These are phyloP conservation scores for Syzygium grande DNA, from an alignment of 345 rosid genomes.

Conservation along the genomic window DNA sequence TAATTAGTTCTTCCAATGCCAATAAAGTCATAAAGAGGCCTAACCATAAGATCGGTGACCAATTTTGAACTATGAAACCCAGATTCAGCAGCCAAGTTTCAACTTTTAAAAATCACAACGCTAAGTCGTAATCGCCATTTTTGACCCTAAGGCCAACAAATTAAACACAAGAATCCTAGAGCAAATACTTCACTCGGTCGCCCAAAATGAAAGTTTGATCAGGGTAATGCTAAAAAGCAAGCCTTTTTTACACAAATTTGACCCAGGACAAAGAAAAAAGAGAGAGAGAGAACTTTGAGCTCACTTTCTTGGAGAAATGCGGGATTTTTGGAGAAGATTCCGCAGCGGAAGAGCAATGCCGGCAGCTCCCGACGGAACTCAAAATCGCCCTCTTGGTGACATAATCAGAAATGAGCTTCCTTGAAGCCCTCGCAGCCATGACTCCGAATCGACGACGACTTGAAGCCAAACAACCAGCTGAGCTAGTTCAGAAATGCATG, in stretches of 20 bases:
- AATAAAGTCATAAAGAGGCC: not conserved
- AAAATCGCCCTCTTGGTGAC: constrained; percentile 12
- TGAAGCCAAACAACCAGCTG: not conserved
- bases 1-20: not conserved
- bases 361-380: constrained; percentile 19
- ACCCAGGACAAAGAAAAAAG: not conserved
- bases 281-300: not conserved
- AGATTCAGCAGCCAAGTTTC: not conserved
- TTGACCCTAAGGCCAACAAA: not conserved
- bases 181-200: not conserved
- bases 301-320: constrained; percentile 69
- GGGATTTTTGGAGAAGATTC: constrained; percentile 35
- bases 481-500: not conserved
- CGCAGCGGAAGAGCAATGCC: constrained; percentile 36
- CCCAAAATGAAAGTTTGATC: not conserved
- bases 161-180: not conserved
- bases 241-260: not conserved
- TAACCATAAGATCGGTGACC: not conserved
- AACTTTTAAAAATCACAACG: not conserved
- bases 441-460: not conserved
- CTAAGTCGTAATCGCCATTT: not conserved
- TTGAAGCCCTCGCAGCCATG: constrained; percentile 47
- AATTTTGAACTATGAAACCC: not conserved
- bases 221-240: not conserved
- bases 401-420: constrained; percentile 33